Evolutionary conservation across 805 yeast genomes (phyloP), one percentile per base, ranked within the genome.

Genomic region (Ogataea salicorniae): DNA sequence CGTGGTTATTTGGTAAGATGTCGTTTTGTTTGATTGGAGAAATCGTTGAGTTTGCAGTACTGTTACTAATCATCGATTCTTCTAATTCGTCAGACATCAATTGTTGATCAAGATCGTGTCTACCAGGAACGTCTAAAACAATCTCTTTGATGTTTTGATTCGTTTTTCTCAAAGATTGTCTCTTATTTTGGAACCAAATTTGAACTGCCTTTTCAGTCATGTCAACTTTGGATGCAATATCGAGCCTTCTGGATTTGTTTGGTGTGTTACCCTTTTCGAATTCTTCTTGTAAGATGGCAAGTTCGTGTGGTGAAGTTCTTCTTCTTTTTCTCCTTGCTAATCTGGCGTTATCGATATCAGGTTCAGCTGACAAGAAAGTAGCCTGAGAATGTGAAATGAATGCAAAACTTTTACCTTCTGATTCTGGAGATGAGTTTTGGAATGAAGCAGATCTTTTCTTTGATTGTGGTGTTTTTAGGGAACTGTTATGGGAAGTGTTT

Each of bases 171-270:
- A 84, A 68, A 35, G 91, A 77, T 68, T 92, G 97, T 66, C 99
- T 80, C 66, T 83, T 87, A 68, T 94, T 94, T 70, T 94, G 99
- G 70, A 94, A 94, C 99, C 99, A 94, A 53, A 92, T 89, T 70
- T 94, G 99, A 34, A 94, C 96, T 2, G 97, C 96, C 66, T 91
- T 89, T 66, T 91, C 97, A n/a, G 92, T 81, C 98, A 94, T 94
- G 56, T 82, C 83, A 37, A 94, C 95, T 54, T 74, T 79, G 31
- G 71, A 66, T 5, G 98, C 96, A 54, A 94, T 87, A 54, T 83
- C 86, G 39, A 79, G 73, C 56, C 98, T 80, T 61, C 84, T 76
- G 40, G 75, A 69, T 63, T 83, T 84, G 62, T 85, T 84, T 41
- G 99, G 99, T 43, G 95, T 88, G 39, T 81, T 73, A 50, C 95